Evolutionary conservation across 495 filamentous ascomycete genomes (phyloP).

Genomic region (Penicillium egyptiacum): DNA sequence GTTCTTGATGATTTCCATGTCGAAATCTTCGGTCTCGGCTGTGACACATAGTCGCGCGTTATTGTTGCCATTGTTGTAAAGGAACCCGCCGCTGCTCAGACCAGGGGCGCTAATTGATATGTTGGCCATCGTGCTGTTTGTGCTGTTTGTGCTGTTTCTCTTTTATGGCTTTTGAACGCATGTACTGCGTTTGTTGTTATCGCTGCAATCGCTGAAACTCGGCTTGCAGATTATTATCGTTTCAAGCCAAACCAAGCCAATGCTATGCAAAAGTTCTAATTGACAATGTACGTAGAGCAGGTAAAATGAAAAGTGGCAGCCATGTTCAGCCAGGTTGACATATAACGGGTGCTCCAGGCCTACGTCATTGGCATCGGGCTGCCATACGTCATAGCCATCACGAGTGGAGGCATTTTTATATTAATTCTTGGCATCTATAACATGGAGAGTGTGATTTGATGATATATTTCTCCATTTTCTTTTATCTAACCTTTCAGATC

Average conservation of each 20-base stretch:
- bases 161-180: not conserved
- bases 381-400: conserved; percentile 19
- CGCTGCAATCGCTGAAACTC: not conserved
- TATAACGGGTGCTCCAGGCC: conserved; percentile 10
- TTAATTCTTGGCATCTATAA: conserved; percentile 1
- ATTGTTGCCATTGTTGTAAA: conserved; percentile 42
- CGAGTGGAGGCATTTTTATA: not conserved
- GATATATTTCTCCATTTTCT: not conserved
- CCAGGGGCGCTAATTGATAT: conserved; percentile 44
- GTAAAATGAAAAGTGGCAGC: not conserved
- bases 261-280: not conserved
- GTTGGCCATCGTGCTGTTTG: conserved; percentile 31
- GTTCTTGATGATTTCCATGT: conserved; percentile 51
- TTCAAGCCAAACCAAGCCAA: not conserved
- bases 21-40: conserved; percentile 62
- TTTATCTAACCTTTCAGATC: not conserved
- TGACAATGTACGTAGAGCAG: not conserved
- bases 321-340: conserved; percentile 11
- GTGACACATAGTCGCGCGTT: conserved; percentile 64
- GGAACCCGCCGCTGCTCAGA: conserved; percentile 36
- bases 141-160: not conserved
- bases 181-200: not conserved
- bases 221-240: not conserved
- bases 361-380: conserved; percentile 21
- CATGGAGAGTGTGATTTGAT: not conserved